These are phyloP conservation scores for Fusarium sp. DNA, from an alignment of 2,329 filamentous ascomycete genomes.

Conservation along the genomic window DNA sequence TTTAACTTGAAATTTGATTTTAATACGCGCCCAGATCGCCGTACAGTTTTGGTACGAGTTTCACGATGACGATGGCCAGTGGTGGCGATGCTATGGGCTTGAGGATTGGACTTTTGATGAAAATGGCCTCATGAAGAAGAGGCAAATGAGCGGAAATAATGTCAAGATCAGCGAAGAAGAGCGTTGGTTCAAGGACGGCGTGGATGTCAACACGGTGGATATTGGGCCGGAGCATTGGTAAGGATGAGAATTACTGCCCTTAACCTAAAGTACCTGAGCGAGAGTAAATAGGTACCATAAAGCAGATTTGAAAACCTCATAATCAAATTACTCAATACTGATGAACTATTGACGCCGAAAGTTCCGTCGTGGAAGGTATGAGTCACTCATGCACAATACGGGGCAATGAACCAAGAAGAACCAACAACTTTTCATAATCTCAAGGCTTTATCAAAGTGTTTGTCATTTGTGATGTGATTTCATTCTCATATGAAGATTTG, in stretches of 20 bases:
- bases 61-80: constrained; percentile 76
- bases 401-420: too few species aligned
- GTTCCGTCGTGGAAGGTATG: too few species aligned
- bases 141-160: constrained; percentile 83
- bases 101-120: constrained; percentile 83
- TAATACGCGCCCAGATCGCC: constrained; percentile 67
- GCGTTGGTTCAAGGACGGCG: constrained; percentile 77
- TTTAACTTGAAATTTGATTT: rapidly evolving
- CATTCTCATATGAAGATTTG: too few species aligned
- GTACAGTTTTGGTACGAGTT: constrained; percentile 95
- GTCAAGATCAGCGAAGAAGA: constrained; percentile 71
- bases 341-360: neutral
- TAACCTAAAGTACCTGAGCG: too few species aligned
- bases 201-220: constrained; percentile 75
- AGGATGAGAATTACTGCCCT: neutral
- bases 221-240: constrained; percentile 58
- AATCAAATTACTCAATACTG: neutral
- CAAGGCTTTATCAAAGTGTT: too few species aligned
- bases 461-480: too few species aligned
- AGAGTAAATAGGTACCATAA: too few species aligned
- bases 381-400: neutral
- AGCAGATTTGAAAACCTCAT: neutral
- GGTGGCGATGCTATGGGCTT: constrained; percentile 89
- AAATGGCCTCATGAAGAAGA: constrained; percentile 78
- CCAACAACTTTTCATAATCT: too few species aligned